Conservation (phyloP, 2,329 filamentous ascomycete species). For the Periconia sp. region DNA sequence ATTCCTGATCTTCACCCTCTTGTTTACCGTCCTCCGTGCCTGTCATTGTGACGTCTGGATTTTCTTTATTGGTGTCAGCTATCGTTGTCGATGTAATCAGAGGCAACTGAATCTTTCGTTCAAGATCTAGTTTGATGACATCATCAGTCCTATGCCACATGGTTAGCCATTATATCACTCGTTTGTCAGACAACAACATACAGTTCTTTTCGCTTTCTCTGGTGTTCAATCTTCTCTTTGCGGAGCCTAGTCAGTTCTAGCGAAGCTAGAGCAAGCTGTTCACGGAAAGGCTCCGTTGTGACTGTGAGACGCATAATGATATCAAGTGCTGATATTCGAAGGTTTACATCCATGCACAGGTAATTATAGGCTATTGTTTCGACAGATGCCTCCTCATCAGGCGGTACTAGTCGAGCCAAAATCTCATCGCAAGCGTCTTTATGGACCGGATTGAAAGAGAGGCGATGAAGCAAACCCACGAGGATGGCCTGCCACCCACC, state of each 20-base stretch:
- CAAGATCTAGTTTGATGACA: constrained; percentile 68
- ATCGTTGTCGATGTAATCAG: constrained; percentile 70
- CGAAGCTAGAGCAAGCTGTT: constrained; percentile 88
- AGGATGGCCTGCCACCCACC: constrained; percentile 93
- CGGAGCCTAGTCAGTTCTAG: constrained; percentile 93
- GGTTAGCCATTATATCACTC: constrained; percentile 2
- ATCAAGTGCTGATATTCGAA: constrained; percentile 77
- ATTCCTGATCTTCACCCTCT: constrained; percentile 67
- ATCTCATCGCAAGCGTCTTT: constrained; percentile 76
- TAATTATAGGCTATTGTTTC: constrained; percentile 76
- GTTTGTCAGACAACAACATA: constrained; percentile 42
- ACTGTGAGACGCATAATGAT: constrained; percentile 84
- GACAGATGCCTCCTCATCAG: constrained; percentile 71
- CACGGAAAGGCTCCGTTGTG: constrained; percentile 81
- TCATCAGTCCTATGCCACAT: constrained; percentile 65
- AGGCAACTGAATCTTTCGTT: constrained; percentile 71
- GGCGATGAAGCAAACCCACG: constrained; percentile 80
- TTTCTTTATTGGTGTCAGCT: constrained; percentile 46
- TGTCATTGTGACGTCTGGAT: constrained; percentile 63
- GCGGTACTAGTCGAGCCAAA: constrained; percentile 77
- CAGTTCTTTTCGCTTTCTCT: constrained; percentile 70
- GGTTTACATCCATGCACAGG: constrained; percentile 75
- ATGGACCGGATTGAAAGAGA: constrained; percentile 74
- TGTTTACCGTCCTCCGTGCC: constrained; percentile 68
- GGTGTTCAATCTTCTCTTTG: constrained; percentile 93